Base-by-base conservation (phyloP, 1,284 basidiomycete genomes). In the Austroboletus olivaceoglutinosus region DNA sequence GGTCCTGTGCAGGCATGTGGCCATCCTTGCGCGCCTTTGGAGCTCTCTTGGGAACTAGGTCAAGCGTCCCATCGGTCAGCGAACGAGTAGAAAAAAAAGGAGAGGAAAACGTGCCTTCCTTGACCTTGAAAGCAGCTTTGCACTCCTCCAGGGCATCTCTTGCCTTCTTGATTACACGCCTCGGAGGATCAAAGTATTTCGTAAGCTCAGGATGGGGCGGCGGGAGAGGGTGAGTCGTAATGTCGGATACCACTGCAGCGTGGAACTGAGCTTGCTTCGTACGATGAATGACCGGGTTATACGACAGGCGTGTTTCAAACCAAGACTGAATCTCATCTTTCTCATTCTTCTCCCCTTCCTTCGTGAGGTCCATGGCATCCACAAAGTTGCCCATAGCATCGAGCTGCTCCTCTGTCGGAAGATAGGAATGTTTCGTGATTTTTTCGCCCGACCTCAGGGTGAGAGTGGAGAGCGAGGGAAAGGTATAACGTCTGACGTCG, bases 211-310 rank as follows among this genome's bases (percentile, higher is more conserved):
- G 86, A 67, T 96, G 92, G 0, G 93, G 91, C 0, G 88, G 88
- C 0, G 89, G 87, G 1, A 97, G 74, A 0, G 91, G 90, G 48
- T 90, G 76, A 3, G 73, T 75, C n/a, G 77, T 71, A 10, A 94
- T 73, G 61, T 95, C 89, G 2, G 81, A 71, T 8, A 89, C 85
- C 12, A 91, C 76, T 1, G 91, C 90, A 46, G 85, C 83, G 62
- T 95, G 93, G 67, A 94, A 90, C 57, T 95, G 84, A 4, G 94
- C 94, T 71, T 97, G 92, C 64, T 96, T 96, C 48, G 86, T 80
- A 34, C 93, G 86, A 64, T 98, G 95, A 27, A 97, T 80, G 6
- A 90, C 84, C 0, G 96, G 94, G 60, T 96, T 97, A 70, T 84
- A 96, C 1, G 91, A 91, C 3, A 85, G 72, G 1, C 77, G 72